These are phyloP conservation scores for Berkeleyomyces rouxiae DNA, from an alignment of 2,329 filamentous ascomycete species.

Conservation along the genomic window DNA sequence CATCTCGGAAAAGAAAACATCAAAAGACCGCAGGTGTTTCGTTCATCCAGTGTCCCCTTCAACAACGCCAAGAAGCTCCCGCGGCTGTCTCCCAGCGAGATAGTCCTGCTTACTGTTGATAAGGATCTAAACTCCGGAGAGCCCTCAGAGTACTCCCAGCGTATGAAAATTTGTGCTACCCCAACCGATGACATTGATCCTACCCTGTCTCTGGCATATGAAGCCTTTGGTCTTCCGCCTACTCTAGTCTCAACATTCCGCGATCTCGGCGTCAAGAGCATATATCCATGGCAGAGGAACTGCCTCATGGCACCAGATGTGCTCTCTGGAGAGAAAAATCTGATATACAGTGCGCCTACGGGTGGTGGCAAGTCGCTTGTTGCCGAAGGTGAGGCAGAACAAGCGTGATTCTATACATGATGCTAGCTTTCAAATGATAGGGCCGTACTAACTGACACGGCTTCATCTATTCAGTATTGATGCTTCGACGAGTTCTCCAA, in stretches of 20 bases:
- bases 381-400: conserved; percentile 34
- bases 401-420: neutral
- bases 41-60: neutral
- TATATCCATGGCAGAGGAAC: conserved; percentile 66
- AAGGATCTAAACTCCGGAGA: conserved; percentile 3
- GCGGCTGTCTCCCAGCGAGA: conserved; percentile 28
- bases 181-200: conserved; percentile 35
- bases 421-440: neutral
- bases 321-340: conserved; percentile 46
- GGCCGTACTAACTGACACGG: conserved; percentile 4
- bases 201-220: conserved; percentile 44
- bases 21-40: neutral
- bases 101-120: conserved; percentile 23
- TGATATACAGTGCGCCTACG: conserved; percentile 67
- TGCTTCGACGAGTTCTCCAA: conserved; percentile 54
- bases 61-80: conserved; percentile 11
- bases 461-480: conserved; percentile 33
- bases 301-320: conserved; percentile 53
- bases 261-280: conserved; percentile 49
- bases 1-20: neutral
- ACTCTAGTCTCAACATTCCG: conserved; percentile 48
- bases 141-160: conserved; percentile 40
- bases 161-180: conserved; percentile 34
- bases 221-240: conserved; percentile 43
- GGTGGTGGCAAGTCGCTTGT: conserved; percentile 65